These are phyloP conservation scores for Blastobotrys terrestris DNA, from an alignment of 805 yeast genomes.

Conservation along the genomic window DNA sequence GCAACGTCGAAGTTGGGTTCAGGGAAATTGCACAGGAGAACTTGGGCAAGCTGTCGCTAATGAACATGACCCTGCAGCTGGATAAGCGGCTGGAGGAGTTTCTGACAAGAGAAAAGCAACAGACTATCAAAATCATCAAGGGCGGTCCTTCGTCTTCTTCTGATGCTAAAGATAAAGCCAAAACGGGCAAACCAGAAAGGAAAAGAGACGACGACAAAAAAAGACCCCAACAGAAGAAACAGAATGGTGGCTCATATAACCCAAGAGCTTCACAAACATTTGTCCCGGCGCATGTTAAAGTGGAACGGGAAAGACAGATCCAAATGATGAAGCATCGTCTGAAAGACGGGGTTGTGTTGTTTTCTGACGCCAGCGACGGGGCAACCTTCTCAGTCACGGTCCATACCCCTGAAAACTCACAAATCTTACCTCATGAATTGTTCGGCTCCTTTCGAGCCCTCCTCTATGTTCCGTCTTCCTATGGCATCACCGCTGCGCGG, in stretches of 20 bases:
- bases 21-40: conserved; percentile 35
- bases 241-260: not conserved
- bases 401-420: conserved; percentile 12
- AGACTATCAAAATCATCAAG: conserved; percentile 56
- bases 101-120: conserved; percentile 51
- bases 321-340: conserved; percentile 14
- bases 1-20: conserved; percentile 64
- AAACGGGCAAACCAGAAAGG: not conserved
- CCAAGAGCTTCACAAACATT: conserved; percentile 8
- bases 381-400: conserved; percentile 9
- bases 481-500: conserved; percentile 16
- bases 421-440: conserved; percentile 16
- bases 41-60: conserved; percentile 37
- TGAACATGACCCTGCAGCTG: conserved; percentile 48
- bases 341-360: conserved; percentile 5
- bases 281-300: conserved; percentile 16
- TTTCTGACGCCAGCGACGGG: conserved; percentile 9
- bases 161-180: not conserved
- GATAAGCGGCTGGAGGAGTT: conserved; percentile 55
- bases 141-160: too few relatives aligned
- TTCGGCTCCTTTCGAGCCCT: conserved; percentile 9
- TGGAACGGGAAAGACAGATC: conserved; percentile 18
- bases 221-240: not conserved
- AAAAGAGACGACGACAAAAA: not conserved
- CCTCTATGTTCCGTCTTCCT: conserved; percentile 18